Conservation (phyloP, 768 basidiomycete species). For the Naganishia antarctica region DNA sequence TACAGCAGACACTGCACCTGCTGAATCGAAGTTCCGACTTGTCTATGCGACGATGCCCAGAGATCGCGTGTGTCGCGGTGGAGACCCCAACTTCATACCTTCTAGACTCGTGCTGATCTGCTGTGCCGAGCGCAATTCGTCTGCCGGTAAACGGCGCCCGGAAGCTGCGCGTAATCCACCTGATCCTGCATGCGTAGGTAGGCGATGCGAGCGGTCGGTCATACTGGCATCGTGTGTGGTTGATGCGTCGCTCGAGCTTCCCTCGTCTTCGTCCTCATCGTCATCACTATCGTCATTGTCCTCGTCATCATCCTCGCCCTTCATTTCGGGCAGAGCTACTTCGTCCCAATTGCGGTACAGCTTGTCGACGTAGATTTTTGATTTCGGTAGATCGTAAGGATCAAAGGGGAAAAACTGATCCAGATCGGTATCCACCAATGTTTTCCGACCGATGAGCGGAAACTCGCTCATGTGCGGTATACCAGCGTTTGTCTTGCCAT, state of each 20-base stretch:
- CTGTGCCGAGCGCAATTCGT: slow-evolving; percentile 14
- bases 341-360: slow-evolving; percentile 87
- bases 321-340: slow-evolving; percentile 70
- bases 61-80: slow-evolving; percentile 4
- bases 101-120: slow-evolving; percentile 25
- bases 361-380: slow-evolving; percentile 67
- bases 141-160: slow-evolving; percentile 2
- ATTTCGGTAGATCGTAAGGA: slow-evolving; percentile 83
- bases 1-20: too few relatives aligned
- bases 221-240: background rate
- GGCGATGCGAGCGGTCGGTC: background rate
- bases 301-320: slow-evolving; percentile 61
- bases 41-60: slow-evolving; percentile 10
- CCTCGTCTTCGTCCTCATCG: slow-evolving; percentile 15
- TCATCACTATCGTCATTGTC: slow-evolving; percentile 48
- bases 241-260: background rate
- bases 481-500: slow-evolving; percentile 21
- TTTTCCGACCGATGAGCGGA: slow-evolving; percentile 39
- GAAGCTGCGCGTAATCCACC: slow-evolving; percentile 2
- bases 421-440: slow-evolving; percentile 59
- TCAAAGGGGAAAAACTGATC: slow-evolving; percentile 98
- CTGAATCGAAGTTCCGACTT: too few relatives aligned
- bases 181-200: background rate
- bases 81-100: slow-evolving; percentile 22
- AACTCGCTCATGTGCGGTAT: slow-evolving; percentile 28